Evolutionary conservation across 352 stramenopile genomes (phyloP), one percentile per base, ranked within the genome.

Genomic region (Phytopythium kandeliae): DNA sequence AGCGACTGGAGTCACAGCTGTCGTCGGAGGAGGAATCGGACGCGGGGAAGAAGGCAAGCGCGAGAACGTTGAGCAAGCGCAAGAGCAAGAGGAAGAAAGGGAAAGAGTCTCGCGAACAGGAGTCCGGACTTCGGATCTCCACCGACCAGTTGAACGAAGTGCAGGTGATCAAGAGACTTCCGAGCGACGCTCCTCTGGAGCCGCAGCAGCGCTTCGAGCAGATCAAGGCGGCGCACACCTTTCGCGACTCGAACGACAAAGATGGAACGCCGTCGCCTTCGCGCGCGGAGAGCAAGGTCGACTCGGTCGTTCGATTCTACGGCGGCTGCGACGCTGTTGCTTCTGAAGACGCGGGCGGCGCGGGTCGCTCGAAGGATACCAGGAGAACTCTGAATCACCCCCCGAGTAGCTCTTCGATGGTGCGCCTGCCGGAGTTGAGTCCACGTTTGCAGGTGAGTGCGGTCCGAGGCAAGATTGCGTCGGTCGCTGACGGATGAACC

Each of bases 191-290:
- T 19, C 44, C 62, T 3, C 38, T 59, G 37, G 57, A 26, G 15
- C 63, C 53, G 34, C 48, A 57, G 37, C 65, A 75, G n/a, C 53
- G 79, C 25, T 81, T 78, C 59, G 69, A 81, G 30, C 54, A 78
- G 47, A 77, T 79, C 55, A 78, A 77, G 41, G 67, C 73, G 25
- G 69, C 69, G 4, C 81, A 79, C 24, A 49, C 67, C 1, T 47
- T 85, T 2, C 46, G 46, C 3, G 30, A 51, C 16, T 15, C 22
- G 16, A 25, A 31, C 4, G n/a, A 30, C 13, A 34, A 16, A 9
- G 9, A 5, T 0, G 46, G 34, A 12, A 43, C 22, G 30, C 46
- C 46, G 12, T 40, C 33, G 12, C 46, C 46, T 19, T 51, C 46
- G 19, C 46, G 33, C 13, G 33, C 46, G 2, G 46, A 51, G 46